A percentile compares a stretch with the other conserved stretches of the same genome.
These are phyloP conservation scores for Fusarium xyrophilum DNA, from an alignment of 2,329 filamentous ascomycete species.

Conservation along the genomic window DNA sequence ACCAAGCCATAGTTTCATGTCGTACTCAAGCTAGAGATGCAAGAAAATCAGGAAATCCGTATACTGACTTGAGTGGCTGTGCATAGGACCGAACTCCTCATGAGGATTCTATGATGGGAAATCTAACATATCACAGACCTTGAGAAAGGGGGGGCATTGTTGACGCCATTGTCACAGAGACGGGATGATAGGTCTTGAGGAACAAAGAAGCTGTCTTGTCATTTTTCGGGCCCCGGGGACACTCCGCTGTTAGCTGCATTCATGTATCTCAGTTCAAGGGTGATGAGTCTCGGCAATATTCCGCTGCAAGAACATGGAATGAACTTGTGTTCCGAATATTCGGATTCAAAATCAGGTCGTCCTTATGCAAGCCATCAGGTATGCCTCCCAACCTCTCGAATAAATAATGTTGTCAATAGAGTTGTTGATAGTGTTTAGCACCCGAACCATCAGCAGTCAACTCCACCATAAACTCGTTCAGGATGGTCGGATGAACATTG, in stretches of 20 bases:
- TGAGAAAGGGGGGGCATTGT: background rate
- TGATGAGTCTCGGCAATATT: background rate
- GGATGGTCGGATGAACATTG: background rate
- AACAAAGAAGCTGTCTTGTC: background rate
- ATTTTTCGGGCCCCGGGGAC: background rate
- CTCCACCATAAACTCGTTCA: background rate
- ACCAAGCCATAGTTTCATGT: conserved; percentile 13
- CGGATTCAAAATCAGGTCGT: background rate
- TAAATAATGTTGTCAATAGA: background rate
- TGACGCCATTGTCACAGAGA: background rate
- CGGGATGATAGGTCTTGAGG: background rate
- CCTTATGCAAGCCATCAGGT: background rate
- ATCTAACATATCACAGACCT: background rate
- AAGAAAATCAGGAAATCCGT: background rate
- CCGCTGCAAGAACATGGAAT: background rate
- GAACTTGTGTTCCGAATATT: background rate
- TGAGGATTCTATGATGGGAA: background rate
- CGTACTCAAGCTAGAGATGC: background rate
- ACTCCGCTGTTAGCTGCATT: background rate
- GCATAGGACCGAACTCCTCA: background rate
- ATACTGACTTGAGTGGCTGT: background rate
- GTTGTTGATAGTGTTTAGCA: background rate
- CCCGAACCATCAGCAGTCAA: background rate
- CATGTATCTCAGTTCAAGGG: conserved; percentile 4
- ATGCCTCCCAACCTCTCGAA: background rate